Base-by-base conservation (phyloP, 257 asterid genomes). In the Fraxinus cuspidata region DNA sequence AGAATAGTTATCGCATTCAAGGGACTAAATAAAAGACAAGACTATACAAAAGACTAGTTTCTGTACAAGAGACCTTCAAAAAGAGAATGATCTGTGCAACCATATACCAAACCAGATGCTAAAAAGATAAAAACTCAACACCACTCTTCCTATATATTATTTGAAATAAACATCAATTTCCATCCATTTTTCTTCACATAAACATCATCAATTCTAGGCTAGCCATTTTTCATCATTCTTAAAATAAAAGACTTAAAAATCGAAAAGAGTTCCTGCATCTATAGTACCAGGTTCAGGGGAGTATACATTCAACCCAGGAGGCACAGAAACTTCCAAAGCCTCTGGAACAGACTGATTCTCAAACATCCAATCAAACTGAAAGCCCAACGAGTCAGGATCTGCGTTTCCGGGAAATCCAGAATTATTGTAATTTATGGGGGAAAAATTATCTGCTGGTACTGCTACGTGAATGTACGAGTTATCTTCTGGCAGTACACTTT, bases 321-420 rank as follows among this genome's bases (percentile, higher is more conserved):
- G 86, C 65, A 74, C 69, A 74, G 85, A 80, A 73, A 44, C 84
- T 49, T 79, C 88, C 71, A 80, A 51, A 53, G 72, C 76, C 32
- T 75, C 88, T 28, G 86, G 74, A 58, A 82, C 80, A 69, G 82
- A 56, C 73, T 78, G 80, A 79, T 83, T 69, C 60, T 77, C 92
- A n/a, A 76, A 83, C 72, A 77, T 60, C 90, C 93, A 91, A 74
- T 80, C 90, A 40, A 84, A 81, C 29, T 27, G 68, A 23, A 82
- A 80, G 76, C 83, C 86, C 34, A 81, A 51, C 0, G 77, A 21
- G 51, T 77, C 80, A 40, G 85, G 75, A 56, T 60, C 66, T 69
- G 65, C 49, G 81, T 79, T 84, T 64, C 38, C 81, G 7, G 85
- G 78, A 73, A 81, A 75, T 79, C 74, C 86, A 32, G 81, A 79